Evolutionary conservation across 345 rosid species (phyloP), one percentile per base, ranked within the genome.

Genomic region (Boechera stricta): DNA sequence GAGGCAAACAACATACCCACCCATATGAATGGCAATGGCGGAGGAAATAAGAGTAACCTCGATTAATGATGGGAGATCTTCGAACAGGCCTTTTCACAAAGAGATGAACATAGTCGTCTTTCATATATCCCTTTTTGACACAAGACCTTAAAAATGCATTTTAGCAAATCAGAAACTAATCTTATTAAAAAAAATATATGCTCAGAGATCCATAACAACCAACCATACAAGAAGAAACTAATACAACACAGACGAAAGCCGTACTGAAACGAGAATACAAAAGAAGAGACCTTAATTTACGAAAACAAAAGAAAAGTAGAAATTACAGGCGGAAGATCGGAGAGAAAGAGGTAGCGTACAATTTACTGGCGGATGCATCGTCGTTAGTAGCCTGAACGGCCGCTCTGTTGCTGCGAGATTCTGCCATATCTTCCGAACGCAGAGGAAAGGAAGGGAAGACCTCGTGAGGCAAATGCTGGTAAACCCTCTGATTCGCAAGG

Each of bases 321-420:
- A 16, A 9, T 49, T 33, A 33, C 1, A 4, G 42, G 10, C 42
- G 29, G 29, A 28, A 2, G 29, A 28, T 28, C 2, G 41, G 64
- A 79, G 9, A 44, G 41, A 57, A 41, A 57, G 36, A 77, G 36
- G 35, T 24, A 42, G 38, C 33, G 35, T 31, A 92, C 98, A 89
- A 81, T 84, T 92, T 92, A 74, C 98, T 91, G 78, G 98, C 98
- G 26, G 99, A 89, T 59, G 97, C 98, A 72, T 95, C 97, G 81
- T 91, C 99, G 86, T 92, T 95, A 1, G 98, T 92, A 41, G 98
- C 98, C 81, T 92, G 99, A 75, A 95, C 96, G 2, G 97, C 98
- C 12, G 87, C 90, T 81, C 80, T 86, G 82, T 86, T 92, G 87
- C 97, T 91, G 38, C 72, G 86, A 31, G 91, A 81, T 84, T 87